These are phyloP conservation scores for Lenwebbia sp. DNA, from an alignment of 345 rosid genomes.

Conservation along the genomic window DNA sequence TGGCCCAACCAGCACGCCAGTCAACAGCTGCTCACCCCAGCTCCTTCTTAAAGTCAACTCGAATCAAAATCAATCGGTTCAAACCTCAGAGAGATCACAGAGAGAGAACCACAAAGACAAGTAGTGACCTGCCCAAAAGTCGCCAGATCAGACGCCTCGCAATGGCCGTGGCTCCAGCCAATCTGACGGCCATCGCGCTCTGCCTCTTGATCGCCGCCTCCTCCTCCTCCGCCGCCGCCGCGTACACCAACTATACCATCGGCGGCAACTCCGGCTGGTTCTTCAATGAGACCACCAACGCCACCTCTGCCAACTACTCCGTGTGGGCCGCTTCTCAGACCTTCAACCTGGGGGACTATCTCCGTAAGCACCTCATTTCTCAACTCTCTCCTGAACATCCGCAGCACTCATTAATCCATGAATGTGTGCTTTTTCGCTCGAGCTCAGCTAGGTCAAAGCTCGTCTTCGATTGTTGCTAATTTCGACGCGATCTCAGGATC, in stretches of 20 bases:
- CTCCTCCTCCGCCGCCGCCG: neutral
- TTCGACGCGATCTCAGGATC: neutral
- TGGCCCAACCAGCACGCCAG: neutral
- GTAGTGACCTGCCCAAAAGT: neutral
- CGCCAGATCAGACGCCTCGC: neutral
- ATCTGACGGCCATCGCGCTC: constrained; percentile 8
- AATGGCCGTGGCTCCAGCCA: constrained; percentile 7
- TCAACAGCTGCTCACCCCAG: neutral
- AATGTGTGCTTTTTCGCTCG: neutral
- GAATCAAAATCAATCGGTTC: neutral
- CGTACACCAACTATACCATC: constrained; percentile 44
- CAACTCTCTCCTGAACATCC: neutral
- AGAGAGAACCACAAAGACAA: neutral
- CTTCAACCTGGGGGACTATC: constrained; percentile 53
- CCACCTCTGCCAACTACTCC: constrained; percentile 33
- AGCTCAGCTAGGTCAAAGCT: neutral
- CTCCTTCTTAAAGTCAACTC: neutral
- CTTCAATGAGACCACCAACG: constrained; percentile 35
- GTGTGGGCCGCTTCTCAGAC: constrained; percentile 42
- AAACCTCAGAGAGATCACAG: neutral
- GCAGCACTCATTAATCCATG: neutral
- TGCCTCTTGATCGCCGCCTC: constrained; percentile 11
- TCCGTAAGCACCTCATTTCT: constrained; percentile 24
- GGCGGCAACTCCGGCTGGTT: constrained; percentile 46
- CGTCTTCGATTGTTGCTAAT: neutral